Conservation (phyloP, 371 early-diverging fungal genomes). For the Hamiltosporidium tvaerminnensis region DNA sequence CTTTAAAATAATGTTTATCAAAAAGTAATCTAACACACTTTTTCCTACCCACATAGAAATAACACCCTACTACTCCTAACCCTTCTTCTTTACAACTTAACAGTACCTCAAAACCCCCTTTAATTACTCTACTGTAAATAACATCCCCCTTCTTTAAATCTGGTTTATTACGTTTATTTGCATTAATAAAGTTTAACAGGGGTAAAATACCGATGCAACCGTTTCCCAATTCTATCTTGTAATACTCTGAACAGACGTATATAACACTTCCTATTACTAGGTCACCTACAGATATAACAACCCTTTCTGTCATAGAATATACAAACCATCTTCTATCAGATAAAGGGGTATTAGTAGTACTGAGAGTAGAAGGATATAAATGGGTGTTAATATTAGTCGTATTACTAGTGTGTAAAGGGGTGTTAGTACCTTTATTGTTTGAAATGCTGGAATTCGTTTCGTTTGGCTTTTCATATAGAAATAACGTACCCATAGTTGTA, state of each 20-base stretch:
- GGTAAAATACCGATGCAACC: constrained; percentile 28
- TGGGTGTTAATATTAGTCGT: too few relatives aligned
- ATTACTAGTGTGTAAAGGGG: too few relatives aligned
- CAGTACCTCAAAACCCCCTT: constrained; percentile 25
- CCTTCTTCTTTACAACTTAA: constrained; percentile 36
- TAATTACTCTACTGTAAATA: constrained; percentile 31
- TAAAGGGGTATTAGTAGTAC: too few relatives aligned
- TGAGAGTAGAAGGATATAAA: too few relatives aligned
- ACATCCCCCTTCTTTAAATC: constrained; percentile 34
- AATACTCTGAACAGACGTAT: constrained; percentile 29
- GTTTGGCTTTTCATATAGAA: too few relatives aligned
- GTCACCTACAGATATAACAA: constrained; percentile 38
- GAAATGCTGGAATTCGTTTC: too few relatives aligned
- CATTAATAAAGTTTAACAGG: constrained; percentile 40
- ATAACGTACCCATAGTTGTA: too few relatives aligned
- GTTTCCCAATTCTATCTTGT: constrained; percentile 39
- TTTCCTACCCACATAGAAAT: constrained; percentile 27
- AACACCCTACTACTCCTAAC: constrained; percentile 36
- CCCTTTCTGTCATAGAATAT: too few relatives aligned
- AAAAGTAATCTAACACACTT: too few relatives aligned
- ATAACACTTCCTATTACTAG: constrained; percentile 43
- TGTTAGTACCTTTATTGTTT: too few relatives aligned
- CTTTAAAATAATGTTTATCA: constrained; percentile 25
- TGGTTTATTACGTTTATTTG: constrained; percentile 50
- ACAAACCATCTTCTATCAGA: too few relatives aligned